A percentile compares a stretch with the other conserved stretches of the same genome.
Evolutionary conservation across 2,329 filamentous ascomycete genomes (phyloP).

Genomic region (Penicillium sp.): DNA sequence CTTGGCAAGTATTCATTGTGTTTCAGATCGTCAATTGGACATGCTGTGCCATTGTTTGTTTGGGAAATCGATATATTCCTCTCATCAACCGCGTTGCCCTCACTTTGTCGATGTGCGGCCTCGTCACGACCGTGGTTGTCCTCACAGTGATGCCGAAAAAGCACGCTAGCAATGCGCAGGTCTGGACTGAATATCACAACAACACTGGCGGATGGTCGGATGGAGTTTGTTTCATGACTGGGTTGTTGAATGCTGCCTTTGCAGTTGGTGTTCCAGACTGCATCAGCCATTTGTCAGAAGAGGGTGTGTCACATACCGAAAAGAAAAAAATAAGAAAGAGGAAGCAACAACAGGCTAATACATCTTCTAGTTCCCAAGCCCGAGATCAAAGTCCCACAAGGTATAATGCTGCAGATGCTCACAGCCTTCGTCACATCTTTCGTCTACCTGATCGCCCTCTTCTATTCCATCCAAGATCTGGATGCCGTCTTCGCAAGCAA

Average conservation of each 20-base stretch:
- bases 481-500: constrained; percentile 53
- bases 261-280: constrained; percentile 65
- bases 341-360: background rate
- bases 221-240: constrained; percentile 52
- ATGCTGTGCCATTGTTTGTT: constrained; percentile 50
- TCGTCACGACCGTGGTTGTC: constrained; percentile 51
- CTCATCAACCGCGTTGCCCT: constrained; percentile 56
- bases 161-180: constrained; percentile 27
- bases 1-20: constrained; percentile 35
- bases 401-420: constrained; percentile 47
- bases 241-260: constrained; percentile 65
- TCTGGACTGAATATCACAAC: constrained; percentile 33
- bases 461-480: constrained; percentile 41
- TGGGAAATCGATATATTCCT: constrained; percentile 51
- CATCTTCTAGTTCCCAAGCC: constrained; percentile 25
- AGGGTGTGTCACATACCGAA: constrained; percentile 32
- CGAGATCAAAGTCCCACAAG: constrained; percentile 44
- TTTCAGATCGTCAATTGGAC: constrained; percentile 53
- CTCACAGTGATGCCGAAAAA: constrained; percentile 49
- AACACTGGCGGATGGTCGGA: constrained; percentile 34
- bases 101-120: constrained; percentile 51
- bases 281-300: constrained; percentile 61
- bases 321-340: background rate
- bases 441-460: constrained; percentile 50
- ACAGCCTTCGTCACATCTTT: constrained; percentile 46